Percentiles rank a stretch among this genome's conserved stretches.
phyloP scores from a whole-genome alignment of 768 basidiomycete species.

The Mycena metata region DNA sequence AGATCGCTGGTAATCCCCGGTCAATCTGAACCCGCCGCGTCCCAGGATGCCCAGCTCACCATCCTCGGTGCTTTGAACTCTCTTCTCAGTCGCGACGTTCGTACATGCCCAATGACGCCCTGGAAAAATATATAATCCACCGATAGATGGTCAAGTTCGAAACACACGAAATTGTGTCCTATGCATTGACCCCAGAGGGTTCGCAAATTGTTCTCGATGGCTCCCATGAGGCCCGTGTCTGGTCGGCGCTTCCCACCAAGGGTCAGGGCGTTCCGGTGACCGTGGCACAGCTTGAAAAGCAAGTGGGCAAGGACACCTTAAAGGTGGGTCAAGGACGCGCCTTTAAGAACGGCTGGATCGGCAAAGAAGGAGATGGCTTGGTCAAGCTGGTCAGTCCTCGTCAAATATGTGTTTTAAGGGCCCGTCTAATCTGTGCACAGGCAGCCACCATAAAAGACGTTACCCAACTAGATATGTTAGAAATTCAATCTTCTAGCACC shows the following conservation, averaged over 20 bases:
- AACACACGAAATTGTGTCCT: slow-evolving; percentile 79
- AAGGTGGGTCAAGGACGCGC: slow-evolving; percentile 96
- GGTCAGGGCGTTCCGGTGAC: slow-evolving; percentile 79
- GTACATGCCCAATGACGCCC: slow-evolving; percentile 41
- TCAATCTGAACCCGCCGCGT: slow-evolving; percentile 65
- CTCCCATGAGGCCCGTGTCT: slow-evolving; percentile 96
- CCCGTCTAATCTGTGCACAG: slow-evolving; percentile 53
- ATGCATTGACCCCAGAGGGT: slow-evolving; percentile 88
- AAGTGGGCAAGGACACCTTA: slow-evolving; percentile 87
- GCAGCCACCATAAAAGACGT: slow-evolving; percentile 74
- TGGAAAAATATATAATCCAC: slow-evolving; percentile 27
- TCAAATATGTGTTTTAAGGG: slow-evolving; percentile 4
- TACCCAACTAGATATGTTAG: slow-evolving; percentile 81
- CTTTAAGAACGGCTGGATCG: slow-evolving; percentile 98
- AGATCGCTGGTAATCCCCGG: slow-evolving; percentile 77
- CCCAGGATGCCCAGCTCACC: slow-evolving; percentile 84
- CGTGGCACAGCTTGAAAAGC: slow-evolving; percentile 75
- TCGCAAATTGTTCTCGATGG: slow-evolving; percentile 81
- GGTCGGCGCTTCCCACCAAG: slow-evolving; percentile 82
- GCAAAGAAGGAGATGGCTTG: slow-evolving; percentile 89
- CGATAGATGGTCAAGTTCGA: slow-evolving; percentile 86
- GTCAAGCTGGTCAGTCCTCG: slow-evolving; percentile 81
- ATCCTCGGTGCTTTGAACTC: slow-evolving; percentile 95
- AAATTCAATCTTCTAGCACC: slow-evolving; percentile 81
- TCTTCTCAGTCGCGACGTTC: slow-evolving; percentile 85